Percentiles rank a stretch among this genome's conserved stretches.
Evolutionary conservation across 768 basidiomycete species (phyloP).

Genomic region (Leucocoprinus birnbaumii): DNA sequence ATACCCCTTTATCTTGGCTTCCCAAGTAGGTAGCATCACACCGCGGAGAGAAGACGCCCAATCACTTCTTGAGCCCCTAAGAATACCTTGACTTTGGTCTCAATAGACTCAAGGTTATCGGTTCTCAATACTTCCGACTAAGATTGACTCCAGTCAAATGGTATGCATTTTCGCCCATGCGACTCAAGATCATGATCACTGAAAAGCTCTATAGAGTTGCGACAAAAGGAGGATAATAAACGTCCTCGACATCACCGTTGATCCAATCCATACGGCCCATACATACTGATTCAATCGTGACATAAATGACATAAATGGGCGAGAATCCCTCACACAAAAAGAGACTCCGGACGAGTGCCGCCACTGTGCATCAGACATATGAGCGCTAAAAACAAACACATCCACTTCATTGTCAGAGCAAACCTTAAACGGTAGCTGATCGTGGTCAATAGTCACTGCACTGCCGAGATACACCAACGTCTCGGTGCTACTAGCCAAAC

Average conservation of each 20-base stretch:
- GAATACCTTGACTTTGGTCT: neutral
- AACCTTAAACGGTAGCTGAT: neutral
- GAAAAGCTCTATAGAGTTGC: neutral
- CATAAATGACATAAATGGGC: no score
- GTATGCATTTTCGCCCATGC: neutral
- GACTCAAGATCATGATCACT: neutral
- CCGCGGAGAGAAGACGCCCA: neutral
- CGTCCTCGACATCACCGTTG: slow-evolving; percentile 1
- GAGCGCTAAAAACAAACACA: neutral
- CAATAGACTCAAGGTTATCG: neutral
- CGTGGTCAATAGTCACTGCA: neutral
- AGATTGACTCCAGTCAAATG: neutral
- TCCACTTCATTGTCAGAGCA: neutral
- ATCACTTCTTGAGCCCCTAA: neutral
- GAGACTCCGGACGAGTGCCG: no score
- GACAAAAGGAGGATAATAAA: neutral
- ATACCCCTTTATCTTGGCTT: neutral
- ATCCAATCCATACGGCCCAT: no score
- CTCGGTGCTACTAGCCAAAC: no score
- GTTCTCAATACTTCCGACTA: neutral
- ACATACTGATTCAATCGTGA: no score
- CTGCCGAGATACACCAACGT: no score
- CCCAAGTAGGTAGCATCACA: no score
- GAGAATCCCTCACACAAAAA: no score
- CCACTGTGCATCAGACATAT: neutral